Base-by-base conservation (phyloP, 768 basidiomycete genomes). In the Suillus weaverae region DNA sequence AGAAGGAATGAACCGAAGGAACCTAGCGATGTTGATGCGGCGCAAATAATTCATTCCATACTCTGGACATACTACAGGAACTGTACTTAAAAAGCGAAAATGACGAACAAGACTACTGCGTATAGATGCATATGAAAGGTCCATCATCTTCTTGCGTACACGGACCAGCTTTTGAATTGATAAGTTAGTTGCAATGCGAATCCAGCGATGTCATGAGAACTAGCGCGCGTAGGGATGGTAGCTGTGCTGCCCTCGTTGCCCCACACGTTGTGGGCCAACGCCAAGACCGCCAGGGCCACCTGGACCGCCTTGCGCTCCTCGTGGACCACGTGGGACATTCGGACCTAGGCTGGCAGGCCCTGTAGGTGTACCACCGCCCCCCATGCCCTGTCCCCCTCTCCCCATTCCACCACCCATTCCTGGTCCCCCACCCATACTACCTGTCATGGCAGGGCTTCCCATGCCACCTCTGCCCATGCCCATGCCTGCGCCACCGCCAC, bases 201-300 rank as follows among this genome's bases (percentile, higher is more conserved):
- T 48, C 57, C 61, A 33, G 60, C 69, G 68, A 70, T 73, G 20
- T n/a, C 39, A 41, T 11, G 11, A 38, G 18, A 41, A 30, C 30
- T 74, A 91, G 68, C 91, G 89, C 38, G 90, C 89, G 69, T 94
- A 94, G 0, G 92, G 92, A 70, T 94, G 92, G 78, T 90, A 94
- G 68, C 87, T 85, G 76, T 93, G 91, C 71, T 90, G 88, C 39
- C 92, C 91, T 41, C 91, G 79, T 70, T 89, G 87, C 2, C 78
- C 82, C 13, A 86, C 84, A 62, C 92, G 82, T 75, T 91, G 90
- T 4, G 91, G 91, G 0, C 91, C 91, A 61, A 89, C 88, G n/a
- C 57, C 57, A 41, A 59, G 84, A 16, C 81, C 83, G 70, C 85
- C 83, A 2, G 77, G 79, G 0, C 79, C 82, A 16, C 78, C 77